Evolutionary conservation across 1,139 yeast species (phyloP).

Genomic region (Trichomonascaceae sp.): DNA sequence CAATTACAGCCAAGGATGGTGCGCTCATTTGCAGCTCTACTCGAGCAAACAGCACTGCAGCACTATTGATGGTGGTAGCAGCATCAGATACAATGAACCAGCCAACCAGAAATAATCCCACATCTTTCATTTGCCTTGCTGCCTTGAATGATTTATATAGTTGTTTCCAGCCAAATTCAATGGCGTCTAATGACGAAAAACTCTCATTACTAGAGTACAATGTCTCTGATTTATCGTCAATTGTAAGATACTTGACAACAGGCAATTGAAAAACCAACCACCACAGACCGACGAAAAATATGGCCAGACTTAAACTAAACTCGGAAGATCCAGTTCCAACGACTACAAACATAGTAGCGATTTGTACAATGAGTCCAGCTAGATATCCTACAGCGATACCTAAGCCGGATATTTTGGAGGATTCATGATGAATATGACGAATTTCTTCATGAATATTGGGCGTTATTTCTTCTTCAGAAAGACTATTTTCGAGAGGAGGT

Average conservation of each 20-base stretch:
- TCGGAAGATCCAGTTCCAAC: constrained; percentile 38
- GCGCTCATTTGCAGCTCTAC: constrained; percentile 61
- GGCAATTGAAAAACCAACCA: constrained; percentile 65
- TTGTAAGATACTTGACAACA: constrained; percentile 39
- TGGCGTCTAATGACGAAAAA: constrained; percentile 22
- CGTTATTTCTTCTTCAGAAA: neutral
- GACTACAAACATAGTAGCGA: constrained; percentile 46
- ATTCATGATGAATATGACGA: constrained; percentile 14
- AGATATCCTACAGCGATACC: constrained; percentile 64
- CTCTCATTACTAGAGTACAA: neutral
- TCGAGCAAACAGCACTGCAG: constrained; percentile 65
- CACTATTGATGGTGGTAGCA: constrained; percentile 64
- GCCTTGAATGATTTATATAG: constrained; percentile 46
- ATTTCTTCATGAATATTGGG: neutral
- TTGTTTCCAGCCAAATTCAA: constrained; percentile 55
- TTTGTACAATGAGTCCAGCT: constrained; percentile 58
- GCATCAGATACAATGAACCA: constrained; percentile 71
- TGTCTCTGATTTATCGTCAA: neutral
- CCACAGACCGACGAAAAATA: constrained; percentile 60
- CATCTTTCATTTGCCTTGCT: constrained; percentile 53
- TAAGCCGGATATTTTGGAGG: constrained; percentile 49
- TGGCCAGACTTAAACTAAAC: constrained; percentile 48
- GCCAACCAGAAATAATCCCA: constrained; percentile 51
- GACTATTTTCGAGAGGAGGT: no score
- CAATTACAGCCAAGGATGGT: constrained; percentile 52